Base-by-base conservation (phyloP, 1,284 basidiomycete genomes). In the Sphaerobolus stellatus region DNA sequence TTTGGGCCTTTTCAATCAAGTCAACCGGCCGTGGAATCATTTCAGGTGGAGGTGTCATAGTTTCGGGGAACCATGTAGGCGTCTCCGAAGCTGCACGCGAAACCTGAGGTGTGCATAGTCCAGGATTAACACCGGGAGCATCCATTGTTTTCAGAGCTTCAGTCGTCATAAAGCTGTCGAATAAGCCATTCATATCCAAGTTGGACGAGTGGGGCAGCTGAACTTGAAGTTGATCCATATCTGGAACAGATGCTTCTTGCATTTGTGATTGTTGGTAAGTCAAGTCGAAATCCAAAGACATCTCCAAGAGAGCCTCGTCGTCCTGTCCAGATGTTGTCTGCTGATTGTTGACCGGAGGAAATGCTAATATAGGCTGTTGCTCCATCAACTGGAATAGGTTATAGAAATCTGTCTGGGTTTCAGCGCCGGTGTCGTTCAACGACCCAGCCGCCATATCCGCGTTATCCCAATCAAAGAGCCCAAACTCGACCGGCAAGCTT, bases 401-500 rank as follows among this genome's bases (percentile, higher is more conserved):
- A 5, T 44, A 48, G 30, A 38, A 48, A 16, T 48, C 52, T 1
- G 29, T 20, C 11, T 22, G 25, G 4, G 24, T 3, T 24, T 29
- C 4, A 14, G 44, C 2, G 22, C 40, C n/a, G n/a, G n/a, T 24
- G 11, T 11, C 30, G 27, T 18, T 31, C 20, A 3, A 8, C 9
- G 24, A 16, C 5, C 14, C n/a, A 14, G 16, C 33, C 8, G 36
- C 22, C 16, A 33, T 14, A 28, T 36, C 46, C 22, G 36, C 9
- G 22, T 20, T 38, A 27, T 29, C 14, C 52, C 45, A 54, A 30
- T 54, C 34, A 24, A 48, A 54, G 16, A 54, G 6, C 20, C 22
- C 52, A 40, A 54, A 22, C 20, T 54, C 52, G 27, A 54, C 22
- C 3, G 52, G 46, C 5, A 48, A 16, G 16, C 45, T 38, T 6